Percentiles rank a stretch among this genome's conserved stretches.
These are phyloP conservation scores for Backusella luteola DNA, from an alignment of 192 early-diverging fungal genomes.

Conservation along the genomic window DNA sequence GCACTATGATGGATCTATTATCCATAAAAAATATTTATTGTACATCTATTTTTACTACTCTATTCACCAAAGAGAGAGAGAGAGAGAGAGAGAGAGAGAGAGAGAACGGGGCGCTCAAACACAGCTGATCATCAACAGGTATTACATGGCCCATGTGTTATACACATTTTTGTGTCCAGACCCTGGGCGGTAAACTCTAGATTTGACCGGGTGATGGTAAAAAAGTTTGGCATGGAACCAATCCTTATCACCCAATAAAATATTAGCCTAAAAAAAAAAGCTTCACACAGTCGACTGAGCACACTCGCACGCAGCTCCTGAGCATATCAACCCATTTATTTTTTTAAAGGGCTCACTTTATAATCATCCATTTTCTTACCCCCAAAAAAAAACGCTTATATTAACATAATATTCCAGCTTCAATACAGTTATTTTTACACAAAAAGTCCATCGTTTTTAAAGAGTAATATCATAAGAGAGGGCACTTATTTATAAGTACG, in stretches of 20 bases:
- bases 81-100: background rate
- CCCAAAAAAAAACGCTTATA: background rate
- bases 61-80: background rate
- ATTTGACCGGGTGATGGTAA: background rate
- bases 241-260: background rate
- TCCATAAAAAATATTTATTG: background rate
- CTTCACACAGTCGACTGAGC: background rate
- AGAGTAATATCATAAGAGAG: background rate
- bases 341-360: background rate
- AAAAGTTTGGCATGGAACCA: background rate
- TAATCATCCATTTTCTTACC: background rate
- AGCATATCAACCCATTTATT: background rate
- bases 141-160: background rate
- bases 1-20: background rate
- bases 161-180: conserved; percentile 7
- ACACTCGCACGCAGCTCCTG: background rate
- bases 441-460: too few relatives aligned
- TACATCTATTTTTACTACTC: background rate
- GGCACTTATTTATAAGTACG: background rate
- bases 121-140: background rate
- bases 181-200: background rate
- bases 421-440: too few relatives aligned
- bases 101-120: background rate
- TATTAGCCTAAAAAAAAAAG: background rate
- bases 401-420: too few relatives aligned